Base-by-base conservation (phyloP, 352 stramenopile genomes). In the Globisporangium middletonii region DNA sequence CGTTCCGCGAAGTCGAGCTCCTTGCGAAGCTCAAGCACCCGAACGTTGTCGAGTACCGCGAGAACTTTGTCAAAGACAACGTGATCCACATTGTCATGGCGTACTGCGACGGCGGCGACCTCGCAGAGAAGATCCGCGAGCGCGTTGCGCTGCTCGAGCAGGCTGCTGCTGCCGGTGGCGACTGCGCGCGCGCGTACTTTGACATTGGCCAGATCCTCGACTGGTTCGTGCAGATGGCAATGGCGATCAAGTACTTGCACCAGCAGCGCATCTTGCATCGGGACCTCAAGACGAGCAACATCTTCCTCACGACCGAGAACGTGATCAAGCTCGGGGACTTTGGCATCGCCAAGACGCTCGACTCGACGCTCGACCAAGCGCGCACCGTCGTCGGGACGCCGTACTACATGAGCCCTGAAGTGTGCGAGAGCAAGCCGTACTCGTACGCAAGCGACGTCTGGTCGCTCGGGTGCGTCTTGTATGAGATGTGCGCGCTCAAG, bases 251-350 rank as follows among this genome's bases (percentile, higher is more conserved):
- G 61, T 98, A 96, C 71, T 85, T 98, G 63, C 94, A 98, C 65
- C 68, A 75, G 44, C 90, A 96, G 51, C 83, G 81, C 16, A 77
- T 98, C 27, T 70, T 98, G 49, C 92, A 98, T 67, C 83, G 89
- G 49, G 94, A 98, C 62, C 76, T 98, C 46, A 98, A 98, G 70
- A 95, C 94, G 28, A 96, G 94, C 66, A 98, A 98, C 71, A 86
- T 96, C 52, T 96, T 96, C 63, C 56, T 96, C 15, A 92, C 84
- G 41, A 86, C 62, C 0, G 69, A 88, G 42, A 90, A 96, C 53
- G 77, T 91, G 18, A 83, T 97, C 46, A 97, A 97, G 44, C 71
- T 98, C 19, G 93, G 92, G 18, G 94, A 98, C 63, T 95, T 98
- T 54, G 93, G 92, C 58, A 98, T 98, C 65, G 89, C 88, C 46